phyloP scores from a whole-genome alignment of 169 alveolate genomes.

The Plasmodium adleri region DNA sequence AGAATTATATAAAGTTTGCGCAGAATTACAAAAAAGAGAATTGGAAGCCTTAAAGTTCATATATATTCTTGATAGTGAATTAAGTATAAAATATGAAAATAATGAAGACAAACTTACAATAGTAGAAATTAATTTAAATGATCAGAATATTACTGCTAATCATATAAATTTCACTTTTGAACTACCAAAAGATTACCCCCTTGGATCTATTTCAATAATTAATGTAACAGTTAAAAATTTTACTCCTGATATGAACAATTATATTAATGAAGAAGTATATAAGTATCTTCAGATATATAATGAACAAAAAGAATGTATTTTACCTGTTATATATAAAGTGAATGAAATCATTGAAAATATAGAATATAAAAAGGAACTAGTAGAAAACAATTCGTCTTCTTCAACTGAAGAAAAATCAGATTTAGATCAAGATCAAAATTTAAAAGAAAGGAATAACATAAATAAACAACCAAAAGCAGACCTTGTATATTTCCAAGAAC shows the following conservation, averaged over 20 bases:
- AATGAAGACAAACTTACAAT: slow-evolving; percentile 58
- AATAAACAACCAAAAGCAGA: not conserved
- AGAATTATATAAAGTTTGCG: slow-evolving; percentile 46
- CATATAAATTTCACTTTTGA: slow-evolving; percentile 63
- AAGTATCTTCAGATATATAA: slow-evolving; percentile 55
- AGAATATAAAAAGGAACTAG: not conserved
- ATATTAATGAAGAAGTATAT: slow-evolving; percentile 67
- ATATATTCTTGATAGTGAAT: slow-evolving; percentile 56
- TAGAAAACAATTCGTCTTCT: slow-evolving; percentile 9
- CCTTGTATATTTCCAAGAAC: not conserved
- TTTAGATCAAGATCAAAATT: not conserved
- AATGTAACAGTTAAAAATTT: slow-evolving; percentile 69
- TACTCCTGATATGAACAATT: slow-evolving; percentile 60
- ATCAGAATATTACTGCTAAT: slow-evolving; percentile 50
- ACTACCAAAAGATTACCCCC: slow-evolving; percentile 76
- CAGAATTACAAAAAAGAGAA: slow-evolving; percentile 68
- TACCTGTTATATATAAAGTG: slow-evolving; percentile 49
- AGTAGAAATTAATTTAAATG: slow-evolving; percentile 64
- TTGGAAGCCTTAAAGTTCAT: slow-evolving; percentile 69
- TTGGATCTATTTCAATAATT: slow-evolving; percentile 58
- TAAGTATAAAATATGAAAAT: slow-evolving; percentile 60
- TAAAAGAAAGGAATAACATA: not conserved
- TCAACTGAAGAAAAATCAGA: slow-evolving; percentile 28
- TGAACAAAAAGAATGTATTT: slow-evolving; percentile 48
- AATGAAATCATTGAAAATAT: slow-evolving; percentile 74